Conservation (phyloP, 2,329 filamentous ascomycete genomes). For the Fusarium hainanense region DNA sequence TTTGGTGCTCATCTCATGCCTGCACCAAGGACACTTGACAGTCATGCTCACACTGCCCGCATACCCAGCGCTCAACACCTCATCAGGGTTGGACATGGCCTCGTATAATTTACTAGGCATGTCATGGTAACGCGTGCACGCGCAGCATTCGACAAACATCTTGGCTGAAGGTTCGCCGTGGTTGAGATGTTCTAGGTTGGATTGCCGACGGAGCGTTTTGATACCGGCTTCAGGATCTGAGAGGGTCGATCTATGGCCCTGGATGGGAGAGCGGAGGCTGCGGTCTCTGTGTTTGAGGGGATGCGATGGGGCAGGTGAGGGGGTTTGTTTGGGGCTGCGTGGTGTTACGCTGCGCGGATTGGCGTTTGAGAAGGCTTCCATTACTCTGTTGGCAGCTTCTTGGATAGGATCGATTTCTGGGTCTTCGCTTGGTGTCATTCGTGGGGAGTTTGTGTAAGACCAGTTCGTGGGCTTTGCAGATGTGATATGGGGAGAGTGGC, state of each 20-base stretch:
- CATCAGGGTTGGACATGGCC: constrained; percentile 70
- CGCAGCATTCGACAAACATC: constrained; percentile 74
- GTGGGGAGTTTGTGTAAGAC: constrained; percentile 39
- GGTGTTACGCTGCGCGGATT: constrained; percentile 30
- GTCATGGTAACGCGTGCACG: constrained; percentile 72
- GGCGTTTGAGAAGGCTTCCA: constrained; percentile 48
- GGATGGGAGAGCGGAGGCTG: constrained; percentile 31
- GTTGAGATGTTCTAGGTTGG: constrained; percentile 17
- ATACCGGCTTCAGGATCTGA: constrained; percentile 26
- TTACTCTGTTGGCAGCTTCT: constrained; percentile 48
- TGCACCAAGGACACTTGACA: constrained; percentile 78
- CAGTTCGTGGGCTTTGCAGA: constrained; percentile 29
- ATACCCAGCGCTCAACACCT: constrained; percentile 60
- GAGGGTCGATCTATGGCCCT: constrained; percentile 31
- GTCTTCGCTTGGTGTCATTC: constrained; percentile 29
- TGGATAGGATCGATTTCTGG: constrained; percentile 46
- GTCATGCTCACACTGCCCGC: constrained; percentile 68
- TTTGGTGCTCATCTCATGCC: constrained; percentile 73
- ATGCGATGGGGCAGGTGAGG: constrained; percentile 44
- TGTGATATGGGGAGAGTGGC: constrained; percentile 37
- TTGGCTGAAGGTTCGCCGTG: constrained; percentile 63
- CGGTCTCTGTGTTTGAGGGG: constrained; percentile 50
- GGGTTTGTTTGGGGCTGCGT: constrained; percentile 31
- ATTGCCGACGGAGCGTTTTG: constrained; percentile 27
- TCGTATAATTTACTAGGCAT: constrained; percentile 73